Conservation (phyloP, 176 grass and related monocot genomes). For the Thalia dealbata region DNA sequence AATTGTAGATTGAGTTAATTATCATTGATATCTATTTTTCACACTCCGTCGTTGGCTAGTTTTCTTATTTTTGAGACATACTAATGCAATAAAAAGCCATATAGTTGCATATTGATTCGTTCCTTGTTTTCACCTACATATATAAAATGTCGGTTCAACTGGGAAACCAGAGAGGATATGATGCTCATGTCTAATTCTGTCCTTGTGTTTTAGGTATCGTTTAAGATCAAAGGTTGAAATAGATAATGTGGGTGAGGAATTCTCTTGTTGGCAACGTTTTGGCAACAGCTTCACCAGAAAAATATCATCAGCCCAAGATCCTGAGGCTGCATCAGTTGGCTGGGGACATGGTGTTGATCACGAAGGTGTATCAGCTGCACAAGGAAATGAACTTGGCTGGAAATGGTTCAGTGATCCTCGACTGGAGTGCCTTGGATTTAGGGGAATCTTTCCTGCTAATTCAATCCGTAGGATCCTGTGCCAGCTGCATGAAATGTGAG, state of each 20-base stretch:
- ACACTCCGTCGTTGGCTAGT: no score
- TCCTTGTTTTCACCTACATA: not conserved
- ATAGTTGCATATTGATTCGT: no score
- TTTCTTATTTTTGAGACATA: no score
- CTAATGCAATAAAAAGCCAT: no score
- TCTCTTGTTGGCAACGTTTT: constrained; percentile 82
- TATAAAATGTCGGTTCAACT: not conserved
- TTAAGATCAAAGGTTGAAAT: constrained; percentile 18
- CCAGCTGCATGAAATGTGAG: not conserved
- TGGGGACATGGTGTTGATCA: constrained; percentile 61
- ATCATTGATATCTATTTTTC: no score
- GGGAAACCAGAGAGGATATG: not conserved
- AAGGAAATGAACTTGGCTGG: constrained; percentile 71
- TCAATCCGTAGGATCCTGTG: constrained; percentile 39
- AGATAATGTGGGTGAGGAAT: constrained; percentile 13
- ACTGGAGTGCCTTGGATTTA: constrained; percentile 63
- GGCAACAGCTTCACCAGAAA: constrained; percentile 26
- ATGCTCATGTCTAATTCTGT: not conserved
- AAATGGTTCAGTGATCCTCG: constrained; percentile 82
- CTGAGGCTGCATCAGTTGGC: constrained; percentile 60
- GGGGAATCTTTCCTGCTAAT: constrained; percentile 81
- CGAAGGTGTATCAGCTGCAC: constrained; percentile 40
- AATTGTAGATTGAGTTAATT: not conserved
- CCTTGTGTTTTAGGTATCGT: not conserved
- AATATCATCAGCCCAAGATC: constrained; percentile 48